Evolutionary conservation across 1,284 basidiomycete species (phyloP), one percentile per base, ranked within the genome.

Genomic region (Polyporus tsugae): DNA sequence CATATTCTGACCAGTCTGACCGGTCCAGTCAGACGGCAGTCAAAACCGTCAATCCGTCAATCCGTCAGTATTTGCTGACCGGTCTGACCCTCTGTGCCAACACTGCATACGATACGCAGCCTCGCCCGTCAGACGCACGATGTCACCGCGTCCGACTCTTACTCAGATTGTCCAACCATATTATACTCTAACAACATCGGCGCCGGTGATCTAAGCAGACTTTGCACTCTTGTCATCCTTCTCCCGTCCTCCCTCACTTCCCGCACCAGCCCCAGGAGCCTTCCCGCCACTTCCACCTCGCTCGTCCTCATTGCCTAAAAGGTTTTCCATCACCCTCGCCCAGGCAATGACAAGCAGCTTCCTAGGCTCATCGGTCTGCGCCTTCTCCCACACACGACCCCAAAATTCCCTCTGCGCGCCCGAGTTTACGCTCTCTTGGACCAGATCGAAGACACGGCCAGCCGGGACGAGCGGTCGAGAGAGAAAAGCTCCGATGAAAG

Each of bases 401-500:
- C 72, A 75, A 35, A 81, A 72, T 64, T 75, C 70, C 39, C 39
- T 35, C 67, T 79, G 78, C 29, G 73, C 70, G 9, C 80, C 80
- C 0, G 74, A 73, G 13, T 65, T 59, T 7, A 80, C 62, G 36
- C 70, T 77, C n/a, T 76, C 72, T 4, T 69, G 74, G 35, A 77
- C 74, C 60, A 76, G 67, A 4, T 33, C 66, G 11, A 81, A 75
- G n/a, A 79, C 61, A 60, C 70, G 70, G 42, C 66, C 63, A 15
- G 78, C 75, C 10, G 80, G 80, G 19, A 73, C 75, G 49, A 81
- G 75, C n/a, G 78, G 71, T 29, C 74, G 77, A 29, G 49, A 61
- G 13, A 80, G 63, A 36, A 74, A 71, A 6, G 65, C 69, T 1
- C 63, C 52, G 7, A 80, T 76, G 64, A 46, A 74, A 74, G 49